Evolutionary conservation across 148 eudicot species (phyloP).

Genomic region (Silene latifolia): DNA sequence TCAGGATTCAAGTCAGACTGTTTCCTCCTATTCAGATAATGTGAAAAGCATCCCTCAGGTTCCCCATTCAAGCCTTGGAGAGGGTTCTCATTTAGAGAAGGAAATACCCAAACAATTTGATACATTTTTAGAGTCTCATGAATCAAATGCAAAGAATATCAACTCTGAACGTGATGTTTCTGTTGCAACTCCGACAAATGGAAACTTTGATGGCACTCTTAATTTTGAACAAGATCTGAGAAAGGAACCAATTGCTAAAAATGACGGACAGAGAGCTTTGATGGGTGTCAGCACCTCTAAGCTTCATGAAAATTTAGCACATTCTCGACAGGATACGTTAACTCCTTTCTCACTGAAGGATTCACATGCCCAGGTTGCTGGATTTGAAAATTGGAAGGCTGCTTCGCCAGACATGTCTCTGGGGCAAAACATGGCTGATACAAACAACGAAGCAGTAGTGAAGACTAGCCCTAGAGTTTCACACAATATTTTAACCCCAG

Average conservation of each 20-base stretch:
- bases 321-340: slow-evolving; percentile 21
- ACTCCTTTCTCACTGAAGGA: slow-evolving; percentile 25
- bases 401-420: slow-evolving; percentile 25
- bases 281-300: slow-evolving; percentile 23
- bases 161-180: slow-evolving; percentile 25
- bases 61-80: slow-evolving; percentile 24
- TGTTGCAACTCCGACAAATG: slow-evolving; percentile 13
- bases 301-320: slow-evolving; percentile 23
- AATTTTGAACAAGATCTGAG: slow-evolving; percentile 19
- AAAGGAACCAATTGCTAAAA: slow-evolving; percentile 23
- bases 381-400: slow-evolving; percentile 23
- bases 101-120: slow-evolving; percentile 24
- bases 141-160: slow-evolving; percentile 29
- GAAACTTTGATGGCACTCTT: slow-evolving; percentile 8
- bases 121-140: slow-evolving; percentile 21
- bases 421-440: slow-evolving; percentile 20
- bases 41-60: slow-evolving; percentile 36
- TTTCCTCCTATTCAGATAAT: slow-evolving; percentile 33
- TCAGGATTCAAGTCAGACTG: slow-evolving; percentile 29
- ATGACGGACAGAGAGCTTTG: slow-evolving; percentile 19
- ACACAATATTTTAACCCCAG: slow-evolving; percentile 15
- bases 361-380: slow-evolving; percentile 16
- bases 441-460: slow-evolving; percentile 11
- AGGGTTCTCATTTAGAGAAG: slow-evolving; percentile 21
- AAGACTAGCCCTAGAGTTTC: slow-evolving; percentile 28